Conservation (phyloP, 345 rosid genomes). For the Ceriops decandra region DNA sequence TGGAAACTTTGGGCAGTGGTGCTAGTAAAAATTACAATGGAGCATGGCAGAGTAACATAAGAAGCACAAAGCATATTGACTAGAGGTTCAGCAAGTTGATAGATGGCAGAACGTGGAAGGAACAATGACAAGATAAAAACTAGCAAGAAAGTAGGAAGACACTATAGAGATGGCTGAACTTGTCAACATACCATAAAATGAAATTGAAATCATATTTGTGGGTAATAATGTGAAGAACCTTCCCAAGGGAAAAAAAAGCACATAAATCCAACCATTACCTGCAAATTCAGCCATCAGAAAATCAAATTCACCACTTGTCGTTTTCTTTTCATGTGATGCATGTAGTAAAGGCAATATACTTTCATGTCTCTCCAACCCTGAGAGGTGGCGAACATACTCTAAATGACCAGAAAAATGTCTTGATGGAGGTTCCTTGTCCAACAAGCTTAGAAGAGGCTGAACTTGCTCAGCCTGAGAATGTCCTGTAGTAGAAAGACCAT, state of each 20-base stretch:
- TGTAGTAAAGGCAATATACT: constrained; percentile 83
- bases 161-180: not conserved
- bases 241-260: no score
- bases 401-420: constrained; percentile 82
- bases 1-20: not conserved
- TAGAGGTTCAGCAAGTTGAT: not conserved
- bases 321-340: constrained; percentile 79
- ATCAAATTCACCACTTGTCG: constrained; percentile 81
- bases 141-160: not conserved
- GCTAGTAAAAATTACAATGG: no score
- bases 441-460: constrained; percentile 92
- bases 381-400: constrained; percentile 69
- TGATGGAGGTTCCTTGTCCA: constrained; percentile 97
- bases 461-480: constrained; percentile 73
- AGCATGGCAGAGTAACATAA: not conserved
- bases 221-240: not conserved
- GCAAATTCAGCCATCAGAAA: constrained; percentile 95
- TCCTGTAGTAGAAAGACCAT: constrained; percentile 45
- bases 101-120: not conserved
- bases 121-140: not conserved
- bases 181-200: not conserved
- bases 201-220: not conserved
- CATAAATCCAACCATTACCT: constrained; percentile 37
- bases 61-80: not conserved
- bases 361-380: constrained; percentile 93